Evolutionary conservation across 257 asterid species (phyloP), one percentile per base, ranked within the genome.

Genomic region (Penstemon newberryi): DNA sequence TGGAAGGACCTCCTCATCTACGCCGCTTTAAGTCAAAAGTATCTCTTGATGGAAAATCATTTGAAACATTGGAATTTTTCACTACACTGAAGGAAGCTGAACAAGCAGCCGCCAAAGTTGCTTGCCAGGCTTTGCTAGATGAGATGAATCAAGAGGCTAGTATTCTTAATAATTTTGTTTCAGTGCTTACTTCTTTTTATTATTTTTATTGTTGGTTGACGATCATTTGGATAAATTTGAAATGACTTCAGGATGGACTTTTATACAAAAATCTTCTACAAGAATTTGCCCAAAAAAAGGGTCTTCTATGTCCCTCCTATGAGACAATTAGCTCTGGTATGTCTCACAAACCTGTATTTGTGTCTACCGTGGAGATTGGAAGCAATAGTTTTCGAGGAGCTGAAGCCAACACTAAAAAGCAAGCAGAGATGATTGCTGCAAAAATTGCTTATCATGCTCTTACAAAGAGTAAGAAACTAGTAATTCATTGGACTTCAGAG

Each of bases 401-500:
- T 47, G 91, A 83, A 72, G 87, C 89, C 58, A 87, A 77, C 71
- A 81, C 86, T 37, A 92, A 84, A 85, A 92, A 89, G 77, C 89
- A 66, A 62, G 88, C 96, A 57, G 98, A 92, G 82, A 86, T 84
- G 88, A 81, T 74, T 70, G 96, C 96, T 53, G 96, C 96, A 11
- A 84, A 84, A 78, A 80, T 72, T 77, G 96, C 95, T 45, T 89
- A 82, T 63, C 51, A 18, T 39, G 76, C 81, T 70, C 82, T 89
- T 54, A 53, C 67, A 2, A 63, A 77, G 58, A 38, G 96, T 90
- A 84, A 77, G 87, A 49, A 78, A 55, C 60, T 78, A 51, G 60
- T n/a, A 60, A 39, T 36, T 52, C 39, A 25, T 39, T 18, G 40
- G 33, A 19, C 43, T 38, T 49, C 49, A 61, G 71, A 6, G 40